Base-by-base conservation (phyloP, 768 basidiomycete species). In the Scleroderma citrinum region DNA sequence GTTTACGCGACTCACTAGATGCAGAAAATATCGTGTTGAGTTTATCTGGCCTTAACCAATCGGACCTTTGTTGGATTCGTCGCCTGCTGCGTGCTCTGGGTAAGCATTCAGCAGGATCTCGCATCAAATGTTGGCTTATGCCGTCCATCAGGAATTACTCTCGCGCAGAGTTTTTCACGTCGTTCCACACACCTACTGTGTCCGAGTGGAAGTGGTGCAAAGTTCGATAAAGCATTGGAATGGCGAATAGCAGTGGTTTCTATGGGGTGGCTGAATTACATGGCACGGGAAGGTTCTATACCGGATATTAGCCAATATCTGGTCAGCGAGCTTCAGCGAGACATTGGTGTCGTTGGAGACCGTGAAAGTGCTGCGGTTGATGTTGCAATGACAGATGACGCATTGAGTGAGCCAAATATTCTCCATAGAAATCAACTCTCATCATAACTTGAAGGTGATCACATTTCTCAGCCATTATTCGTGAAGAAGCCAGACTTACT, bases 151-250 rank as follows among this genome's bases (percentile, higher is more conserved):
- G 83, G 83, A 11, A 75, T 83, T 32, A 73, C 59, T 4, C 69
- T 81, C 2, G 73, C 80, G 3, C 69, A 75, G 0, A 71, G 68
- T n/a, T 85, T 86, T 63, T 85, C 80, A 13, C 74, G 80, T 16
- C 76, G 73, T 11, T 78, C 83, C 2, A 93, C 92, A 0, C 88
- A 95, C 56, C 73, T 96, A 1, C 69, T 96, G 7, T 92, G 91
- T 60, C 85, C 87, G 0, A 73, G 80, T 6, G 78, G 75, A 0
- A 68, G 62, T 0, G 91, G 93, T 14, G 71, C 74, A 20, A 95
- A 96, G 61, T 89, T 78, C 44, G 78, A 83, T 14, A 90, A 85
- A 62, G 91, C 92, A 2, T 59, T 64, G 34, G 81, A 89, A 60
- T 95, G 93, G 92, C 74, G 74, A 13, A 77, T 86, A 7, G 82